phyloP scores from a whole-genome alignment of 1,139 yeast species.

The Suhomyces maxii region DNA sequence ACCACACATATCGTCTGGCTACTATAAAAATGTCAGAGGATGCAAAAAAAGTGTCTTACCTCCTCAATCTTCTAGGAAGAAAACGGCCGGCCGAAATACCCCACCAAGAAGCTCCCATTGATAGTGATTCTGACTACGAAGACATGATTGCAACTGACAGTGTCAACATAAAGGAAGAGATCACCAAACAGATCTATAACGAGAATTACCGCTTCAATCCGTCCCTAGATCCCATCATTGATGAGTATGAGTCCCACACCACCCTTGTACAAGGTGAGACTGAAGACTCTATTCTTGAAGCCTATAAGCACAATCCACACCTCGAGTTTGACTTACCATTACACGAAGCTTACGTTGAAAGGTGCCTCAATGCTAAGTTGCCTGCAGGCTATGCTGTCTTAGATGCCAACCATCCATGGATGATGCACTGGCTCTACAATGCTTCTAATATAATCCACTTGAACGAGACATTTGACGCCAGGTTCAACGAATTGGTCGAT shows the following conservation, averaged over 20 bases:
- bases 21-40: conserved; percentile 4
- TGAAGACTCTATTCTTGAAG: conserved; percentile 14
- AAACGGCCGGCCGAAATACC: conserved; percentile 4
- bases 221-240: conserved; percentile 4
- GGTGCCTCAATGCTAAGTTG: conserved; percentile 43
- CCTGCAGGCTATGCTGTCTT: conserved; percentile 51
- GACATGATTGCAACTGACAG: conserved; percentile 10
- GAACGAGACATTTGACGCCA: conserved; percentile 3
- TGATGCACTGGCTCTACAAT: conserved; percentile 80
- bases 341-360: conserved; percentile 20
- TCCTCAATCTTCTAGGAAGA: conserved; percentile 15
- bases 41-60: conserved; percentile 13
- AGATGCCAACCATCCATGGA: conserved; percentile 93
- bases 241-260: conserved; percentile 15
- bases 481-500: conserved; percentile 15
- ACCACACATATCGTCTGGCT: no score
- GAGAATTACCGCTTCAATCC: conserved; percentile 6
- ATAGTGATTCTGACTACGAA: conserved; percentile 13
- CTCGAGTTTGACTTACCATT: conserved; percentile 10
- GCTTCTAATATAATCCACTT: conserved; percentile 24
- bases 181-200: conserved; percentile 1
- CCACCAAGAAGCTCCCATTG: background rate
- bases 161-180: conserved; percentile 4
- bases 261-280: conserved; percentile 14
- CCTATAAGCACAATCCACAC: conserved; percentile 9